Conservation (phyloP, 768 basidiomycete species). For the Lactarius trivialis region DNA sequence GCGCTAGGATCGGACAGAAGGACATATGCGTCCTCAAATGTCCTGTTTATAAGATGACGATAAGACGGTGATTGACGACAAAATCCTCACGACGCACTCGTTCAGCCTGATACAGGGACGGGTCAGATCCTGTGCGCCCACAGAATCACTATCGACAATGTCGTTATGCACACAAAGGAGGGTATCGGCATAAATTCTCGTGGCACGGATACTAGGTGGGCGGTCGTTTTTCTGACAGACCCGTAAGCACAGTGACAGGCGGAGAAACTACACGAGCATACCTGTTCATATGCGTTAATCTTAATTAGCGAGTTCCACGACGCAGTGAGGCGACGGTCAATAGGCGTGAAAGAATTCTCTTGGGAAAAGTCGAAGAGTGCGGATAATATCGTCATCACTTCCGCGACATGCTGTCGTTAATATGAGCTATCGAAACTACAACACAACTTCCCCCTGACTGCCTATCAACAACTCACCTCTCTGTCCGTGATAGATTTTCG, state of each 20-base stretch:
- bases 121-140: neutral
- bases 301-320: conserved; percentile 8
- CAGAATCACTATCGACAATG: neutral
- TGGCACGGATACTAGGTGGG: neutral
- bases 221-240: neutral
- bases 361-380: neutral
- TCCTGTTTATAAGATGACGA: neutral
- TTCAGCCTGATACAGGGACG: conserved; percentile 3
- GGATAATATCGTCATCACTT: neutral
- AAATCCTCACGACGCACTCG: neutral
- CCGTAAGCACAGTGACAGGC: neutral
- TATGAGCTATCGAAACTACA: neutral
- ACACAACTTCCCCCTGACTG: no score
- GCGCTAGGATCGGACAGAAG: conserved; percentile 5
- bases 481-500: neutral
- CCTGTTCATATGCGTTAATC: conserved; percentile 8
- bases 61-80: neutral
- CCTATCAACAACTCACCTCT: neutral
- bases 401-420: neutral
- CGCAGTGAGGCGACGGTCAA: conserved; percentile 1
- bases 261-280: neutral
- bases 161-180: conserved; percentile 11
- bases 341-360: neutral
- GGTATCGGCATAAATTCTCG: conserved; percentile 3
- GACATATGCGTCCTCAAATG: conserved; percentile 2